These are phyloP conservation scores for Cadophora gregata DNA, from an alignment of 2,329 filamentous ascomycete species.

Conservation along the genomic window DNA sequence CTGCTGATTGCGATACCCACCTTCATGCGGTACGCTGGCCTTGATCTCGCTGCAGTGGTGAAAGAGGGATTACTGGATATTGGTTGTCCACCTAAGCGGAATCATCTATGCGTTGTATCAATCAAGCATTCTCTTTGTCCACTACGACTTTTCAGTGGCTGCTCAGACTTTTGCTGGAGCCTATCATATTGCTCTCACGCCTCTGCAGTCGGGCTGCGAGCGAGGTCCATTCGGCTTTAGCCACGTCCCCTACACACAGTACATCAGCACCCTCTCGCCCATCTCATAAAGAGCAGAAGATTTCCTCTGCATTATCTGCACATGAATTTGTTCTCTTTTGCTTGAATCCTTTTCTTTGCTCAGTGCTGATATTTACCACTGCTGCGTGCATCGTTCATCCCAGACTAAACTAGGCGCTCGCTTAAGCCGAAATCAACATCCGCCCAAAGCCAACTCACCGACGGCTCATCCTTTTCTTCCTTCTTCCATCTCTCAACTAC, in stretches of 20 bases:
- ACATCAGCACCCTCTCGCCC: slow-evolving; percentile 34
- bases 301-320: slow-evolving; percentile 25
- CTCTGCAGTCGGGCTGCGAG: slow-evolving; percentile 43
- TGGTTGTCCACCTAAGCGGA: slow-evolving; percentile 43
- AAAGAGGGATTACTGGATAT: slow-evolving; percentile 38
- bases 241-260: slow-evolving; percentile 44
- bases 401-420: slow-evolving; percentile 29
- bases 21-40: slow-evolving; percentile 34
- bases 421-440: slow-evolving; percentile 20
- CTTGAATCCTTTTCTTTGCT: slow-evolving; percentile 16
- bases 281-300: slow-evolving; percentile 40
- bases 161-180: slow-evolving; percentile 36
- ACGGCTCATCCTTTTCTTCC: slow-evolving; percentile 1
- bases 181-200: slow-evolving; percentile 42
- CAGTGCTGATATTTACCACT: slow-evolving; percentile 33
- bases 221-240: slow-evolving; percentile 44
- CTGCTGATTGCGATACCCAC: slow-evolving; percentile 41
- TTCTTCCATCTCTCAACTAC: slow-evolving; percentile 1
- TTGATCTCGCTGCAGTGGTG: slow-evolving; percentile 34
- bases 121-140: slow-evolving; percentile 44
- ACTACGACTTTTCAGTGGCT: slow-evolving; percentile 45
- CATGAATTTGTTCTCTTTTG: slow-evolving; percentile 24
- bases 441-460: slow-evolving; percentile 12
- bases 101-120: slow-evolving; percentile 46
- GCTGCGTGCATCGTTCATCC: slow-evolving; percentile 32